Evolutionary conservation across 202 grass and related monocot species (phyloP), one percentile per base, ranked within the genome.

Genomic region (Tripidium arundinaceum): DNA sequence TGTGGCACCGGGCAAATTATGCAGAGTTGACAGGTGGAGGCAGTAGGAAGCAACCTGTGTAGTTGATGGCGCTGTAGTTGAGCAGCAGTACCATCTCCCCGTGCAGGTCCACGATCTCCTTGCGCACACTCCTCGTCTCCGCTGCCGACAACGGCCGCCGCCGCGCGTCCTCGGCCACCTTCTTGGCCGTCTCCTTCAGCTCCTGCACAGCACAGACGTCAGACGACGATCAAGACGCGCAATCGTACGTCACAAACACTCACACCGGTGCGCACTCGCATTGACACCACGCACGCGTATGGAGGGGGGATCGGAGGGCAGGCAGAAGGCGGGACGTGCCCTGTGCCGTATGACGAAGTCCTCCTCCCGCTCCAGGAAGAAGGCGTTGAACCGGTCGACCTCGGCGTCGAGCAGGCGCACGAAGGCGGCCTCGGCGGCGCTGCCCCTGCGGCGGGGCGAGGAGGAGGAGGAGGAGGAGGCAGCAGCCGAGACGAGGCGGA

Each of bases 341-440:
- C 63, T 87, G 50, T 88, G 91, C 16, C 68, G 79, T 15, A 97
- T 97, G 86, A 97, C 78, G 91, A 91, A 93, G 6, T 93, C 91
- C 72, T 93, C 94, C 85, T 97, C 94, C 81, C 84, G 90, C 82
- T 93, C 91, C 6, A 93, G 49, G 82, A 97, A 97, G 84, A 97
- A 93, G 69, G 82, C 78, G 74, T 97, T 97, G 79, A 97, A 86
- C 83, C 92, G 89, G 79, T 91, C 86, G 62, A 97, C 62, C 89
- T 97, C 82, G 65, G 46, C 77, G 50, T 90, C 36, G 62, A 97
- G 84, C 29, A 88, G 82, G 62, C 76, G 12, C 16, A 84, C 6
- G 26, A 93, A 97, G n/a, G 84, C 39, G 1, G 60, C 82, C 82
- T 91, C 86, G 1, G 80, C 64, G 1, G 57, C 68, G 29, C n/a